phyloP scores from a whole-genome alignment of 148 eudicot genomes.

The Persicaria maculosa region DNA sequence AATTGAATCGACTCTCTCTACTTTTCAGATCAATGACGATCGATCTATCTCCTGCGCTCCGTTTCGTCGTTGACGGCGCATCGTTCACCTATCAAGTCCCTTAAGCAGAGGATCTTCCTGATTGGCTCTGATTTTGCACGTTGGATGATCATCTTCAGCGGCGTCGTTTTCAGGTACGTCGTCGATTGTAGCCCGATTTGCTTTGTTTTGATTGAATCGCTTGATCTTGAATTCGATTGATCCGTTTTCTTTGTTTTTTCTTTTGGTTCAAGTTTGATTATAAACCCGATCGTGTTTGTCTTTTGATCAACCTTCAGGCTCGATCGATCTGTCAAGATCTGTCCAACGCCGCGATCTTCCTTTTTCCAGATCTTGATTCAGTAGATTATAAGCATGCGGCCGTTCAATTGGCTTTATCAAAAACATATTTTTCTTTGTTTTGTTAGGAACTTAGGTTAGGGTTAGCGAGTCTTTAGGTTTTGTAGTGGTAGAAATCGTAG shows the following conservation, averaged over 20 bases:
- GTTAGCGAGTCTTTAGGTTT: background rate
- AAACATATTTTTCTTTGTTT: too few relatives aligned
- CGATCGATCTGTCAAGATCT: too few relatives aligned
- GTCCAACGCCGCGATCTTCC: too few relatives aligned
- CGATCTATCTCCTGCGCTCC: background rate
- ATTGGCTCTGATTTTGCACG: background rate
- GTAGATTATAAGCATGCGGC: too few relatives aligned
- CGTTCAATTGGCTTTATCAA: too few relatives aligned
- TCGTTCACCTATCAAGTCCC: background rate
- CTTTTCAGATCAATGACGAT: background rate
- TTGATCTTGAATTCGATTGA: background rate
- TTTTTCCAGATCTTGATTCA: too few relatives aligned
- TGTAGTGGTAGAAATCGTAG: background rate
- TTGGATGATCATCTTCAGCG: background rate
- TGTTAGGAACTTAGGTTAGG: background rate
- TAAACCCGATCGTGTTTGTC: too few relatives aligned
- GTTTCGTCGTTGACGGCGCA: conserved; percentile 1
- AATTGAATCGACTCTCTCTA: background rate
- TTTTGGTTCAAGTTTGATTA: background rate
- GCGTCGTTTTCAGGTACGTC: background rate
- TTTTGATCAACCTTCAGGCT: too few relatives aligned
- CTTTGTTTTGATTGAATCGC: background rate
- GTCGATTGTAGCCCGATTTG: background rate
- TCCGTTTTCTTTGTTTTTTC: background rate
- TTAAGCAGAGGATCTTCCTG: background rate